Evolutionary conservation across 257 asterid genomes (phyloP).

Genomic region (Solanum tacnaense): DNA sequence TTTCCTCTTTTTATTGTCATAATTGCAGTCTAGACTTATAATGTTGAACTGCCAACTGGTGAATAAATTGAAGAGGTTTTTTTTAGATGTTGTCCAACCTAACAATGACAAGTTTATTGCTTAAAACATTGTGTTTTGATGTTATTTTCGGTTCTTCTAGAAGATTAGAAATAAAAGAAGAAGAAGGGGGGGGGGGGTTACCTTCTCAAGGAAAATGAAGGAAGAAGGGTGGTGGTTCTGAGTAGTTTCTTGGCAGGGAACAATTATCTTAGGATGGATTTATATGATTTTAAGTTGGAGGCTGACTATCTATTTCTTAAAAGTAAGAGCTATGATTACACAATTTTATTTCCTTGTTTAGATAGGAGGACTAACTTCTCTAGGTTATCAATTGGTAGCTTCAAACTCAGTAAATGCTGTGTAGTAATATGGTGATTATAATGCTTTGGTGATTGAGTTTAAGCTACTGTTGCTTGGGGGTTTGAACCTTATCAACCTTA

Average conservation of each 20-base stretch:
- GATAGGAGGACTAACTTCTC: neutral
- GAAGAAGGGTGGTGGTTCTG: neutral
- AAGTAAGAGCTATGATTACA: neutral
- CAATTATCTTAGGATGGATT: neutral
- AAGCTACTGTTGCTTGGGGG: neutral
- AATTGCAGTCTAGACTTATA: neutral
- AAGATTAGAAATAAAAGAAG: neutral
- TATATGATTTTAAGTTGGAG: neutral
- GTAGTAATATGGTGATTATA: neutral
- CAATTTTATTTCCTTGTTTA: neutral
- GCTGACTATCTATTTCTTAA: neutral
- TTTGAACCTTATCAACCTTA: neutral
- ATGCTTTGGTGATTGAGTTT: neutral
- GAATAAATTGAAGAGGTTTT: neutral
- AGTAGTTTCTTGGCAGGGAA: neutral
- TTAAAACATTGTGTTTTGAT: neutral
- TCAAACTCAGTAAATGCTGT: neutral
- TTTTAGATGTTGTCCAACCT: neutral
- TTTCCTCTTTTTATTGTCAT: neutral
- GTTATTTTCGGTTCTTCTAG: neutral
- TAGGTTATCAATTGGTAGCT: neutral
- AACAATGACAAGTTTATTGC: neutral
- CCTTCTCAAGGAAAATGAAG: neutral
- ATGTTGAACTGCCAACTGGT: neutral
- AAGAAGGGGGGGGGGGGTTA: neutral